Evolutionary conservation across 225 moss, liverwort and hornwort species (phyloP).

Genomic region (Asterella californica): DNA sequence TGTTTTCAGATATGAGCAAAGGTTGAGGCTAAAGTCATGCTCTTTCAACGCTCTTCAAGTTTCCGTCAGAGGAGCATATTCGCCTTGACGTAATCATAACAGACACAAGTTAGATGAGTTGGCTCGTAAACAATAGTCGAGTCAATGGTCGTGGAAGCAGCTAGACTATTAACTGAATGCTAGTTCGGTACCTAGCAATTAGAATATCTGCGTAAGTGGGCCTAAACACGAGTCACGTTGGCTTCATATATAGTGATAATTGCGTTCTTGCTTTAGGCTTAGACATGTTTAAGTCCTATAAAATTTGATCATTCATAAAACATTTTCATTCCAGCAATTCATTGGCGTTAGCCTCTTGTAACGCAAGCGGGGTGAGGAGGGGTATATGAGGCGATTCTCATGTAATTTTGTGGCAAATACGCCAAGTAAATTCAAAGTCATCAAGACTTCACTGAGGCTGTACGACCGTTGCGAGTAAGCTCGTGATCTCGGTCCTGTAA

Average conservation of each 20-base stretch:
- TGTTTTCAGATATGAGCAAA: conserved; percentile 11
- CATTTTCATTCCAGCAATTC: conserved; percentile 9
- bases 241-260: not conserved
- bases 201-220: not conserved
- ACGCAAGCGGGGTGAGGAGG: not conserved
- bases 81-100: not conserved
- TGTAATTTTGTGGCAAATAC: conserved; percentile 16
- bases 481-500: not conserved
- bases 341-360: conserved; percentile 1
- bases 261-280: not conserved
- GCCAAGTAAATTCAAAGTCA: conserved; percentile 3
- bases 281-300: not conserved
- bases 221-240: not conserved
- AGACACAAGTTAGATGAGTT: not conserved
- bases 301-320: conserved; percentile 10
- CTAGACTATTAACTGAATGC: not conserved
- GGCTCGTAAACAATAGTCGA: not conserved
- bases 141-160: conserved; percentile 7
- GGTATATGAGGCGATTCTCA: not conserved
- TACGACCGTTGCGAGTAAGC: not conserved
- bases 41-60: not conserved
- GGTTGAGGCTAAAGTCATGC: not conserved
- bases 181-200: not conserved
- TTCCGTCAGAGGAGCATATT: conserved; percentile 6
- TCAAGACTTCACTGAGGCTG: not conserved